Conservation (phyloP, 345 rosid genomes). For the Eutrema yunnanense region DNA sequence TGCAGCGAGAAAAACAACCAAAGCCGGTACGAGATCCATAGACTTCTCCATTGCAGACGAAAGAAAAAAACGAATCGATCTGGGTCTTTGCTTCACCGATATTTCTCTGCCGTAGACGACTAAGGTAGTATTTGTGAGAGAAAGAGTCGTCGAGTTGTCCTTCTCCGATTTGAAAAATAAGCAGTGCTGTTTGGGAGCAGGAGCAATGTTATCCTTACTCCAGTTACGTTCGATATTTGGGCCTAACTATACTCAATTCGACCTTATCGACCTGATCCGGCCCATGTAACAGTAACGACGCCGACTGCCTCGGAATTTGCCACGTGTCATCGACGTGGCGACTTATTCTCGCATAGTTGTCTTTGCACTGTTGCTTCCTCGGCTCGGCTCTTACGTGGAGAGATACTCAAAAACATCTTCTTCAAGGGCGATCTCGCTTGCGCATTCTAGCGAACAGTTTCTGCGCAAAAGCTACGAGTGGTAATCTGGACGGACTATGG, state of each 20-base stretch:
- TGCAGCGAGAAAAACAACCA: slow-evolving; percentile 60
- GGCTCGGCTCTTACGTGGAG: slow-evolving; percentile 14
- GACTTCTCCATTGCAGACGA: slow-evolving; percentile 30
- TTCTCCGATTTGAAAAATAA: slow-evolving; percentile 6
- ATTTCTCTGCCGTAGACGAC: slow-evolving; percentile 24
- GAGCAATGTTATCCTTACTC: background rate
- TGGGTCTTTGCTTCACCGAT: background rate
- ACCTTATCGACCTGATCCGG: background rate
- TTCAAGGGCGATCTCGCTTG: slow-evolving; percentile 20
- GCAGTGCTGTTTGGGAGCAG: background rate
- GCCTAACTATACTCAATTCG: background rate
- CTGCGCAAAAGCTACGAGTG: slow-evolving; percentile 3
- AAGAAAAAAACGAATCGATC: background rate
- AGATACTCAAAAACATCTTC: background rate
- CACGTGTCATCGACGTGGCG: slow-evolving; percentile 19
- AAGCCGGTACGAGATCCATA: slow-evolving; percentile 50
- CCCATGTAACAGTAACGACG: background rate
- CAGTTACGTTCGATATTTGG: background rate
- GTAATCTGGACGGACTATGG: slow-evolving; percentile 4
- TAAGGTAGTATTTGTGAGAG: background rate
- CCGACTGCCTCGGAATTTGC: background rate
- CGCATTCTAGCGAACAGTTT: slow-evolving; percentile 45
- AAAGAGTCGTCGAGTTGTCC: slow-evolving; percentile 17
- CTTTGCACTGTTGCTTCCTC: background rate
- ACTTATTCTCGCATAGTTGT: background rate